Percentiles rank a stretch among this genome's conserved stretches.
These are phyloP conservation scores for Agrocybe pediades DNA, from an alignment of 768 basidiomycete species.

Conservation along the genomic window DNA sequence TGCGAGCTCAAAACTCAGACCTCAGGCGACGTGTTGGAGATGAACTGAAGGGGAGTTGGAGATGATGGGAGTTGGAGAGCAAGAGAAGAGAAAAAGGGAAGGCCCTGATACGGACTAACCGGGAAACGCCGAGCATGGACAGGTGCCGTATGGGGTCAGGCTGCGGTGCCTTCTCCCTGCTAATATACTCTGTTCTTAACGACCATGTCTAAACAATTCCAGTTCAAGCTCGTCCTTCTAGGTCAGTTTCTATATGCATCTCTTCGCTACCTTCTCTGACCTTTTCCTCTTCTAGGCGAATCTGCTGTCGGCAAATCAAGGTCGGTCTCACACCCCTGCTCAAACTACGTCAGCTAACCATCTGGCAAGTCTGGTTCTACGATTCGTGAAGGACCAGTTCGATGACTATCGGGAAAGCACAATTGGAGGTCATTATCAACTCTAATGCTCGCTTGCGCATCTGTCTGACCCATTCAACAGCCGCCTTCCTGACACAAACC, in stretches of 20 bases:
- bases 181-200: slow-evolving; percentile 21
- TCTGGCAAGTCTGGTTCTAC: slow-evolving; percentile 76
- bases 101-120: slow-evolving; percentile 14
- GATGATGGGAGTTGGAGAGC: slow-evolving; percentile 16
- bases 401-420: slow-evolving; percentile 96
- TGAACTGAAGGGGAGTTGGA: slow-evolving; percentile 13
- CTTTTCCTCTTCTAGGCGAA: slow-evolving; percentile 62
- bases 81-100: slow-evolving; percentile 19
- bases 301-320: slow-evolving; percentile 98
- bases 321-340: slow-evolving; percentile 40
- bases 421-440: slow-evolving; percentile 69
- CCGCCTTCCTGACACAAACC: slow-evolving; percentile 98
- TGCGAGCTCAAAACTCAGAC: slow-evolving; percentile 33
- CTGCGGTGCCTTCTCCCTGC: slow-evolving; percentile 23
- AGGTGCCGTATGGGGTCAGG: slow-evolving; percentile 25
- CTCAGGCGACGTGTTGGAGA: too few relatives aligned
- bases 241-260: slow-evolving; percentile 51
- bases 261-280: slow-evolving; percentile 11
- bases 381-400: slow-evolving; percentile 96
- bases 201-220: slow-evolving; percentile 88
- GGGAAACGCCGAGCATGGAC: slow-evolving; percentile 26
- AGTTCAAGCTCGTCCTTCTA: slow-evolving; percentile 95
- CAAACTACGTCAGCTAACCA: slow-evolving; percentile 23
- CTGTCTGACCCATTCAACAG: slow-evolving; percentile 41
- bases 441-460: slow-evolving; percentile 1